A percentile compares a stretch with the other conserved stretches of the same genome.
These are phyloP conservation scores for Discostella pseudostelligera DNA, from an alignment of 108 stramenopile species.

Conservation along the genomic window DNA sequence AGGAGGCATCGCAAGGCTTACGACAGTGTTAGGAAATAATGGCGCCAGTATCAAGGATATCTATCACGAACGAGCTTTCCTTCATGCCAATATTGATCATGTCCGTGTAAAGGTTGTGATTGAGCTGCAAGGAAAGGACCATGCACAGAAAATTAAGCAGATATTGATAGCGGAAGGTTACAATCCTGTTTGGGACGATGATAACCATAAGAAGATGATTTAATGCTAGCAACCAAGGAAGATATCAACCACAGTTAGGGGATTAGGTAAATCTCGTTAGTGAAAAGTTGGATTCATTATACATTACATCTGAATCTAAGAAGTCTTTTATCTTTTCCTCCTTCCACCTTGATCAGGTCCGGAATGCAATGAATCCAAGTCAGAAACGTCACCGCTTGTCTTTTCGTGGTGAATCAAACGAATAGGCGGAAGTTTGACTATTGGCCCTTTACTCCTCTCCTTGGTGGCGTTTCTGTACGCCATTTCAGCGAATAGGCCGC, in stretches of 20 bases:
- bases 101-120: conserved; percentile 91
- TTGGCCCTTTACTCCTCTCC: conserved; percentile 1
- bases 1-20: conserved; percentile 82
- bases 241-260: no score
- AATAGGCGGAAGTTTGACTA: conserved; percentile 26
- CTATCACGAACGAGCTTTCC: conserved; percentile 98
- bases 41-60: conserved; percentile 92
- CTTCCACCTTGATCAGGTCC: background rate
- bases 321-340: conserved; percentile 1
- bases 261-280: background rate
- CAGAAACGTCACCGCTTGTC: conserved; percentile 28
- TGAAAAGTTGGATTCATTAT: no score
- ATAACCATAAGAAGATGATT: conserved; percentile 7
- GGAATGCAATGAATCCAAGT: conserved; percentile 35
- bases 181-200: conserved; percentile 42
- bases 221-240: no score
- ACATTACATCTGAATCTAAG: background rate
- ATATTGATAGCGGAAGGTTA: conserved; percentile 37
- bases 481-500: conserved; percentile 26
- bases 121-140: conserved; percentile 80
- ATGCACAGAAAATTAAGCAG: conserved; percentile 49
- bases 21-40: conserved; percentile 55
- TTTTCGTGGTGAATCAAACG: conserved; percentile 7
- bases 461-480: conserved; percentile 1
- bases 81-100: conserved; percentile 86